phyloP scores from a whole-genome alignment of 78 protist genomes.

The Kipferlia bialata region DNA sequence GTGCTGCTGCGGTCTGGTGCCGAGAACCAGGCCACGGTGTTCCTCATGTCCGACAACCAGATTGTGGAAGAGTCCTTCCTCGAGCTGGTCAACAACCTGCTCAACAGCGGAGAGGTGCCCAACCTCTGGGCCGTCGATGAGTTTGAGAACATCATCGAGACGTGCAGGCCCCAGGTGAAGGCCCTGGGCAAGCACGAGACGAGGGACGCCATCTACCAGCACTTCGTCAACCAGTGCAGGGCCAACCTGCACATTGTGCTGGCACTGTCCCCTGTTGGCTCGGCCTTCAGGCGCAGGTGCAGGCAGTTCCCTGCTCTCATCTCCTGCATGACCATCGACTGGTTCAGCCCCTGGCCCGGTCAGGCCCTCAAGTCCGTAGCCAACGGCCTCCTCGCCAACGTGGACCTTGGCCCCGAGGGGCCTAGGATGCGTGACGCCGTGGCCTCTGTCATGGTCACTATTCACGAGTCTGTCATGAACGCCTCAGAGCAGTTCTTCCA shows the following conservation, averaged over 20 bases:
- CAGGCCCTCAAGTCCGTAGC: conserved; percentile 19
- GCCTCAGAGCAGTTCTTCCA: conserved; percentile 11
- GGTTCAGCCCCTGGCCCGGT: conserved; percentile 50
- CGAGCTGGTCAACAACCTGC: conserved; percentile 52
- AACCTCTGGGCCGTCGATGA: conserved; percentile 42
- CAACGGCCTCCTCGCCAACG: neutral
- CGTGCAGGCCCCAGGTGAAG: conserved; percentile 12
- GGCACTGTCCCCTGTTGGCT: conserved; percentile 45
- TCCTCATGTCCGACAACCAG: conserved; percentile 50
- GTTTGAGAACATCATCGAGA: conserved; percentile 20
- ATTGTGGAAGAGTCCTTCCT: conserved; percentile 44
- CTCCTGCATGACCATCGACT: conserved; percentile 51
- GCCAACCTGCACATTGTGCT: conserved; percentile 40
- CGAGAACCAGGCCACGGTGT: conserved; percentile 16
- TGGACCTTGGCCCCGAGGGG: neutral
- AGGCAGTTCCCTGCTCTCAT: conserved; percentile 45
- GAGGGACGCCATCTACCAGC: conserved; percentile 10
- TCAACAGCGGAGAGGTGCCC: conserved; percentile 56
- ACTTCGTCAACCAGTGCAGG: conserved; percentile 35
- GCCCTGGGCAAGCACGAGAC: conserved; percentile 19
- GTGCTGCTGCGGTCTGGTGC: conserved; percentile 14
- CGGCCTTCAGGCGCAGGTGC: conserved; percentile 29
- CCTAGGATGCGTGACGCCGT: neutral
- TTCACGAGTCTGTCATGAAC: conserved; percentile 13
- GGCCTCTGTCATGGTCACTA: conserved; percentile 4